Percentiles rank a stretch among this genome's conserved stretches.
Evolutionary conservation across 106 monocot genomes (phyloP).

Genomic region (Hemerocallis citrina): DNA sequence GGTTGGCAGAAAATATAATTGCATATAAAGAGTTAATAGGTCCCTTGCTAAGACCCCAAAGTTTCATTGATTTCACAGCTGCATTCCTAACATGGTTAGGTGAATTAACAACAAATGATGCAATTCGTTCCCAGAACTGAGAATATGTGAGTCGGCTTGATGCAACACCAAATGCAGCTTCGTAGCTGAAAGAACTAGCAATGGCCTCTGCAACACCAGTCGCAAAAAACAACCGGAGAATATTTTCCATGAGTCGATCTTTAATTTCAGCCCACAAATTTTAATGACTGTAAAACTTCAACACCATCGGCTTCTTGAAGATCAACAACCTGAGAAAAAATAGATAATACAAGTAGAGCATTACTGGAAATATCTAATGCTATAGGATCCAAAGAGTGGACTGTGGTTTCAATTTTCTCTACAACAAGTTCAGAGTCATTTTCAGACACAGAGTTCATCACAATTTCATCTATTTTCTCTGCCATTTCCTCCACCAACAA

Average conservation of each 20-base stretch:
- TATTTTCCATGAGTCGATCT: constrained; percentile 45
- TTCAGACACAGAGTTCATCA: constrained; percentile 12
- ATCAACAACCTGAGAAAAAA: constrained; percentile 32
- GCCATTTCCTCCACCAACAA: constrained; percentile 72
- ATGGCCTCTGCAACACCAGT: constrained; percentile 73
- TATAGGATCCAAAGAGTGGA: constrained; percentile 39
- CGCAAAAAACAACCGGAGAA: constrained; percentile 68
- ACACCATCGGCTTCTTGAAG: constrained; percentile 20
- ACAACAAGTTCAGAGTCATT: constrained; percentile 16
- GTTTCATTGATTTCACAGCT: constrained; percentile 66
- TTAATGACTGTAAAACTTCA: constrained; percentile 13
- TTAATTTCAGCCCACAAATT: constrained; percentile 34
- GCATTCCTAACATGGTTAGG: constrained; percentile 41
- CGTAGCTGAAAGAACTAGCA: constrained; percentile 41
- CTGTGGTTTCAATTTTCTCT: constrained; percentile 39
- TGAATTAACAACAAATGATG: constrained; percentile 56
- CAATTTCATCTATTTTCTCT: constrained; percentile 59
- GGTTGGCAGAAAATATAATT: constrained; percentile 64
- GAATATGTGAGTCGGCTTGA: constrained; percentile 45
- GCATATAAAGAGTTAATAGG: constrained; percentile 64
- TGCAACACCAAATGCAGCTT: constrained; percentile 46
- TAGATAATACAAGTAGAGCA: constrained; percentile 47
- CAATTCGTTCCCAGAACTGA: constrained; percentile 70
- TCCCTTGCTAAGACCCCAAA: constrained; percentile 87
- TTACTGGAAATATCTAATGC: constrained; percentile 36